phyloP scores from a whole-genome alignment of 2,329 filamentous ascomycete species.

The Triangularia verruculosa region DNA sequence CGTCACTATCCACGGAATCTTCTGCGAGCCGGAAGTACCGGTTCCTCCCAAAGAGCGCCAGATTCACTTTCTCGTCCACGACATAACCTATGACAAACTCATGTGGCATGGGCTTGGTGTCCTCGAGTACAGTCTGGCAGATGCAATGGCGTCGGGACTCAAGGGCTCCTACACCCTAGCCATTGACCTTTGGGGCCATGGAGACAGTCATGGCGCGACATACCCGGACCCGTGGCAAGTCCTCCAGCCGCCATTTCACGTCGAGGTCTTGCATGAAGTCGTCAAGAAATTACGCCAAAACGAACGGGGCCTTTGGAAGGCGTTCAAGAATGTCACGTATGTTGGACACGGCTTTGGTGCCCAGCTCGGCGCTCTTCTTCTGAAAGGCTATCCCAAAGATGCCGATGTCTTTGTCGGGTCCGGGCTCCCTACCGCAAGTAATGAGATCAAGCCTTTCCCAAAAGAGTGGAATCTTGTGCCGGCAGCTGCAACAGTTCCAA shows the following conservation, averaged over 20 bases:
- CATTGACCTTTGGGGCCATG: constrained; percentile 1
- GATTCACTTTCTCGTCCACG: background rate
- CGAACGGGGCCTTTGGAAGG: background rate
- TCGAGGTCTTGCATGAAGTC: background rate
- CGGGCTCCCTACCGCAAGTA: background rate
- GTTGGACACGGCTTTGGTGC: background rate
- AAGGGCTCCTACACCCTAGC: background rate
- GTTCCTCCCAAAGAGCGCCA: background rate
- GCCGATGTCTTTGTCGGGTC: background rate
- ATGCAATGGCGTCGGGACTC: background rate
- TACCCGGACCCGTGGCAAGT: background rate
- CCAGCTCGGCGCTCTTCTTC: background rate
- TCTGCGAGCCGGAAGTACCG: background rate
- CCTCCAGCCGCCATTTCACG: background rate
- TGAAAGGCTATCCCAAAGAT: background rate
- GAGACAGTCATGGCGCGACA: background rate
- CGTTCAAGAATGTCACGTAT: background rate
- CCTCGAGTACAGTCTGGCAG: background rate
- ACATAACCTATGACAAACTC: background rate
- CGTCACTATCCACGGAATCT: background rate
- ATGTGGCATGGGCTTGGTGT: background rate
- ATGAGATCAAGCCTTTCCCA: background rate
- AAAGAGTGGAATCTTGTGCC: background rate
- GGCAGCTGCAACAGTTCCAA: background rate
- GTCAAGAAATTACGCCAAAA: background rate